phyloP scores from a whole-genome alignment of 306 rosid species.

The Fragaria vesca region DNA sequence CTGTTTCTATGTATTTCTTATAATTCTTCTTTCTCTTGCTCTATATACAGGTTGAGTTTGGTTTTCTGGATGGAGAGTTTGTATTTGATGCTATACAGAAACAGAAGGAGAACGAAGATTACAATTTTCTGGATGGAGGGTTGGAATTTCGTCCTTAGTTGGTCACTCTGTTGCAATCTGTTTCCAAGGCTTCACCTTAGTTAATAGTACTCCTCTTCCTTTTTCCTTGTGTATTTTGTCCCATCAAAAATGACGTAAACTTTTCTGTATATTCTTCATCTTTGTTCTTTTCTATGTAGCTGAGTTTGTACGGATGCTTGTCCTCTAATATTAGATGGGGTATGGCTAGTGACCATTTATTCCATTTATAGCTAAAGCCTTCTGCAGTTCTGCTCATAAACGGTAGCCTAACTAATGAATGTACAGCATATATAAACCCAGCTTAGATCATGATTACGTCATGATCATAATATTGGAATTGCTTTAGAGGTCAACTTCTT shows the following conservation, averaged over 20 bases:
- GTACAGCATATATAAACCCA: no score
- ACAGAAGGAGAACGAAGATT: slow-evolving; percentile 44
- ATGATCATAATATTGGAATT: no score
- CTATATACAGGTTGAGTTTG: not conserved
- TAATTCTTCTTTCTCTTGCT: not conserved
- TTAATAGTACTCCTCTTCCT: not conserved
- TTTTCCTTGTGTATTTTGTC: not conserved
- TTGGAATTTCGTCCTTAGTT: slow-evolving; percentile 42
- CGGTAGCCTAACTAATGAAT: no score
- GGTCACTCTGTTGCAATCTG: slow-evolving; percentile 48
- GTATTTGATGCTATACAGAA: not conserved
- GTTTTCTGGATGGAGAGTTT: not conserved
- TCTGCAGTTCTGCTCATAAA: no score
- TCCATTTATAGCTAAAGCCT: no score
- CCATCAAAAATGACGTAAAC: no score
- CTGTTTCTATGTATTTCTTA: not conserved
- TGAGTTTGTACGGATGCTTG: not conserved
- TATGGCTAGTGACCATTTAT: not conserved
- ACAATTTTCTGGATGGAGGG: slow-evolving; percentile 56
- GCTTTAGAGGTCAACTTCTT: no score
- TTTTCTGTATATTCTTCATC: not conserved
- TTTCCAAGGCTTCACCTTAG: slow-evolving; percentile 31
- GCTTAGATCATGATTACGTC: no score
- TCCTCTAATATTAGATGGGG: no score
- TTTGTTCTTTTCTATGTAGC: not conserved